Evolutionary conservation across 1,139 yeast genomes (phyloP).

Genomic region (Scheffersomyces stambukii): DNA sequence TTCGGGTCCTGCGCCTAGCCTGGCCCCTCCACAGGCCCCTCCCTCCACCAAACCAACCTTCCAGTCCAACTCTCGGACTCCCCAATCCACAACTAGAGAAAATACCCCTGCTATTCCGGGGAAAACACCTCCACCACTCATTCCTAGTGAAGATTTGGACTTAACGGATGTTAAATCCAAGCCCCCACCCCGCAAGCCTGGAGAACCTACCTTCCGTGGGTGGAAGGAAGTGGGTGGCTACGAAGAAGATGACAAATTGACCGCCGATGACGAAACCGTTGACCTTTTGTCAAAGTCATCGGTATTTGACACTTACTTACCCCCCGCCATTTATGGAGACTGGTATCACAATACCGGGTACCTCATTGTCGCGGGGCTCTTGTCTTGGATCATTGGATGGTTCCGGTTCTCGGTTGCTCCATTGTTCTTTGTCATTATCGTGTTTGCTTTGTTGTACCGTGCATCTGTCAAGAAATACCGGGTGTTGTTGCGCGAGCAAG

Average conservation of each 20-base stretch:
- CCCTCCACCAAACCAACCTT: no score
- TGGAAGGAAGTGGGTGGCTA: slow-evolving; percentile 95
- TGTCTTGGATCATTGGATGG: slow-evolving; percentile 79
- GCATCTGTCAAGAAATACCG: slow-evolving; percentile 81
- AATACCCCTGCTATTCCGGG: not conserved
- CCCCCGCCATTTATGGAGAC: slow-evolving; percentile 77
- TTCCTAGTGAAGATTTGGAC: slow-evolving; percentile 35
- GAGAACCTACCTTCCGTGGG: slow-evolving; percentile 71
- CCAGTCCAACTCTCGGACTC: no score
- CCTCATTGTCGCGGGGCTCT: slow-evolving; percentile 57
- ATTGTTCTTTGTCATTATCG: slow-evolving; percentile 63
- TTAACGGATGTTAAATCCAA: slow-evolving; percentile 28
- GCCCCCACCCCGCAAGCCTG: slow-evolving; percentile 50
- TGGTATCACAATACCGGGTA: slow-evolving; percentile 90
- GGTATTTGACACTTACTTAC: slow-evolving; percentile 64
- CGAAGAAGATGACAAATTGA: slow-evolving; percentile 63
- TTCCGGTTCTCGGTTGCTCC: slow-evolving; percentile 77
- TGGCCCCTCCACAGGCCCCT: no score
- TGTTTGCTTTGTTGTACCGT: slow-evolving; percentile 67
- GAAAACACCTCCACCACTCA: slow-evolving; percentile 7
- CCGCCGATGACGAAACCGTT: slow-evolving; percentile 63
- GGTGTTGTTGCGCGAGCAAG: slow-evolving; percentile 65
- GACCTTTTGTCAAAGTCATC: slow-evolving; percentile 69
- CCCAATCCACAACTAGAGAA: not conserved
- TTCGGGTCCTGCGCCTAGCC: no score